These are phyloP conservation scores for Penicillium longicatenatum DNA, from an alignment of 495 filamentous ascomycete genomes.

Conservation along the genomic window DNA sequence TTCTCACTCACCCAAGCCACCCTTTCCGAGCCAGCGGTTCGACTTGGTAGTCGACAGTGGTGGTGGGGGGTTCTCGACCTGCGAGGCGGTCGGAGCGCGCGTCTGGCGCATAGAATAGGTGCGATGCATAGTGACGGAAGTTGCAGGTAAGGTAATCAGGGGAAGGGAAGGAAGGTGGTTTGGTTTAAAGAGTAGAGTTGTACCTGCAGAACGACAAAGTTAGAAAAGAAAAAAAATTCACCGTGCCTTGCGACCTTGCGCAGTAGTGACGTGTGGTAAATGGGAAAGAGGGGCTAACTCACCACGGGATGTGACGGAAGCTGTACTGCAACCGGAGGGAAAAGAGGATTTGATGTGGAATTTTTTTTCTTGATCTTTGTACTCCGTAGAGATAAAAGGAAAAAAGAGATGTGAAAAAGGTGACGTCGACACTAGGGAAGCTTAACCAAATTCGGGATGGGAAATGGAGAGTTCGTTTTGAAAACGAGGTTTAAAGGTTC, in stretches of 20 bases:
- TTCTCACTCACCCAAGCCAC: constrained; percentile 70
- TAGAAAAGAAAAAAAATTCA: constrained; percentile 18
- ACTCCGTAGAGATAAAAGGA: constrained; percentile 2
- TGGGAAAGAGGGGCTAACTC: constrained; percentile 21
- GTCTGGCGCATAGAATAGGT: constrained; percentile 98
- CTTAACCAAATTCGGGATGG: constrained; percentile 28
- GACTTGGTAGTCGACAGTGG: constrained; percentile 89
- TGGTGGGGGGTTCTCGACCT: constrained; percentile 89
- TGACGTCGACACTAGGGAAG: constrained; percentile 42
- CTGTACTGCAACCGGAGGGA: constrained; percentile 32
- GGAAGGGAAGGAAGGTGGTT: constrained; percentile 6
- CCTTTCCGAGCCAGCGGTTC: constrained; percentile 81
- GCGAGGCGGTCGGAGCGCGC: constrained; percentile 87
- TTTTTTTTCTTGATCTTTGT: not conserved
- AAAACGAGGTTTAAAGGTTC: constrained; percentile 1
- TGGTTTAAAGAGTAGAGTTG: constrained; percentile 2
- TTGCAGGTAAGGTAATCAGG: not conserved
- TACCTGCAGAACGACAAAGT: constrained; percentile 23
- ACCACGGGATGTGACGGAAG: constrained; percentile 38
- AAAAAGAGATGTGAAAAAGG: constrained; percentile 16
- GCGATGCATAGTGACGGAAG: constrained; percentile 73
- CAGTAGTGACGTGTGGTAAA: constrained; percentile 45
- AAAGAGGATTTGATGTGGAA: constrained; percentile 14
- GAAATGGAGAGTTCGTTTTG: not conserved
- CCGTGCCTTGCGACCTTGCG: constrained; percentile 40